Evolutionary conservation across 352 stramenopile species (phyloP).

Genomic region (Chrysophaeum taylorii): DNA sequence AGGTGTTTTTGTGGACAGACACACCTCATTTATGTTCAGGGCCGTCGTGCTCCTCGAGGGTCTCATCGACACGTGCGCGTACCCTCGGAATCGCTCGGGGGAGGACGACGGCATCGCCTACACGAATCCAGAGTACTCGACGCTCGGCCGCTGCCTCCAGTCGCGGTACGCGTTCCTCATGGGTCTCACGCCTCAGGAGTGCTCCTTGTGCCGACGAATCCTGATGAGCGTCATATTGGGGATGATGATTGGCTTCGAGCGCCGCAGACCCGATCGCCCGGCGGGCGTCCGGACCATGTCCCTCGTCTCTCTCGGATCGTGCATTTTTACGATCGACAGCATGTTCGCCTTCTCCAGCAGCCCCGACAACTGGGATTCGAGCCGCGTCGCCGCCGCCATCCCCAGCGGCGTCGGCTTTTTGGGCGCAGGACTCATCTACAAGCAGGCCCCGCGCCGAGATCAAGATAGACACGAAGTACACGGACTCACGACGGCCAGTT

Average conservation of each 20-base stretch:
- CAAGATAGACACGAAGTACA: slow-evolving; percentile 36
- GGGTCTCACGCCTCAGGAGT: slow-evolving; percentile 26
- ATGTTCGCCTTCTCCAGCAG: slow-evolving; percentile 47
- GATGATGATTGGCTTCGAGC: slow-evolving; percentile 41
- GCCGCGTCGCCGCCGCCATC: slow-evolving; percentile 47
- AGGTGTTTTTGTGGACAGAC: too few species aligned
- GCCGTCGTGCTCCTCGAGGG: too few species aligned
- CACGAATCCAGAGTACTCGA: neutral
- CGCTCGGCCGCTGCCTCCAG: neutral
- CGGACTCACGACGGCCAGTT: slow-evolving; percentile 47
- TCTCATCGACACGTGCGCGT: too few species aligned
- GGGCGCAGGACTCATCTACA: slow-evolving; percentile 48
- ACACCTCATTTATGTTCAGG: too few species aligned
- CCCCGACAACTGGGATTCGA: slow-evolving; percentile 48
- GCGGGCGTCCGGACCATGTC: slow-evolving; percentile 53
- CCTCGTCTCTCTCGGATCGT: slow-evolving; percentile 43
- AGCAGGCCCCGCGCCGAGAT: too few species aligned
- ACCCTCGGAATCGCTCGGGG: neutral
- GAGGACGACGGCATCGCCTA: neutral
- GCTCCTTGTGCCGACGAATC: slow-evolving; percentile 27
- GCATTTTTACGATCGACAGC: slow-evolving; percentile 52
- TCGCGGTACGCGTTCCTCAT: slow-evolving; percentile 23
- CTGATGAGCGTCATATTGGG: slow-evolving; percentile 24
- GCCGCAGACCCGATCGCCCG: slow-evolving; percentile 42
- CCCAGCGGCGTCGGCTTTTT: slow-evolving; percentile 55